Evolutionary conservation across 2,329 filamentous ascomycete species (phyloP).

Genomic region (Emydomyces testavorans): DNA sequence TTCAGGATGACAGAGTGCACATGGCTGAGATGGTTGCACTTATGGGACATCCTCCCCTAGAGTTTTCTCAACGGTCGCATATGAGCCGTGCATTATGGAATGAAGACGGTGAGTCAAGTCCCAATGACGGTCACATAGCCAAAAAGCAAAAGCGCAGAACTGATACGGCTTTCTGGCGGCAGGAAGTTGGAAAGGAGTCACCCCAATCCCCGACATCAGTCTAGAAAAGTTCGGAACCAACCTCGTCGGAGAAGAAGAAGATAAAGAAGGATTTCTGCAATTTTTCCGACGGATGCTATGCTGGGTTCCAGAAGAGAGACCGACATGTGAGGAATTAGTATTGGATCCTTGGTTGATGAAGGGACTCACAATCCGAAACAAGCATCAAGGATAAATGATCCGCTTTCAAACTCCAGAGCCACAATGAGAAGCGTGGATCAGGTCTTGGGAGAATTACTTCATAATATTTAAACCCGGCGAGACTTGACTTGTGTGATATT

Average conservation of each 20-base stretch:
- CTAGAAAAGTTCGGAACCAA: constrained; percentile 5
- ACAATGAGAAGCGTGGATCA: too few relatives aligned
- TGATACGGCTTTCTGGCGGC: background rate
- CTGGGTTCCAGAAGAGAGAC: constrained; percentile 19
- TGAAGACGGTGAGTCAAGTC: background rate
- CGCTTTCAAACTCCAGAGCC: too few relatives aligned
- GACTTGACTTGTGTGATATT: too few relatives aligned
- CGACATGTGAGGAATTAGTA: constrained; percentile 15
- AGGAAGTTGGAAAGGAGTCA: constrained; percentile 7
- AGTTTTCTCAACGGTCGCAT: constrained; percentile 9
- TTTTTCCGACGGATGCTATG: constrained; percentile 15
- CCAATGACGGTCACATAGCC: background rate
- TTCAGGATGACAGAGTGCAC: constrained; percentile 12
- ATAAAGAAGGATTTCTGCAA: constrained; percentile 13
- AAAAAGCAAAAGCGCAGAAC: background rate
- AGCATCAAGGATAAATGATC: too few relatives aligned
- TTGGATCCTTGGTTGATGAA: constrained; percentile 11
- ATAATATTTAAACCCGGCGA: too few relatives aligned
- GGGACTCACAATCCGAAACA: too few relatives aligned
- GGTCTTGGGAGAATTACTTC: too few relatives aligned
- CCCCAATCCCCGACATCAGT: constrained; percentile 4
- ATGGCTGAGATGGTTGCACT: constrained; percentile 20
- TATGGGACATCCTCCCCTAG: constrained; percentile 14
- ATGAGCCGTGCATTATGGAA: background rate
- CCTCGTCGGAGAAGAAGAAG: background rate